Evolutionary conservation across 176 grass and related monocot genomes (phyloP), one percentile per base, ranked within the genome.

Genomic region (Chloris gayana): DNA sequence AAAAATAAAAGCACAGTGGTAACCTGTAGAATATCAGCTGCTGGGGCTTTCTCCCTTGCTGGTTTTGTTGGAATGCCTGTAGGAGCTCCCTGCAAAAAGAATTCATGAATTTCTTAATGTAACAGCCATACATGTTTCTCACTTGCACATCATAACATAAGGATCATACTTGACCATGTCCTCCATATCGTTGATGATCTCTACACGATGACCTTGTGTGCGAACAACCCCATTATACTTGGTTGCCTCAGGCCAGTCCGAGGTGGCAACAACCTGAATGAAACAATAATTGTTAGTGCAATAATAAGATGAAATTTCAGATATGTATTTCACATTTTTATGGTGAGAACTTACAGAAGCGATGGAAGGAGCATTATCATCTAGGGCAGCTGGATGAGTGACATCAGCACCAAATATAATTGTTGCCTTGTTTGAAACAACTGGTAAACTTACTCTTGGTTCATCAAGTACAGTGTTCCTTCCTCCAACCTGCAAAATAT

Each of bases 381-480:
- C 93, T 58, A 91, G 91, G 85, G 93, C 91, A 87, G 93, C 88
- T 35, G 93, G 93, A 87, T 97, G 93, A 12, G 93, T 97, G 70
- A 97, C 93, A 91, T 97, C 93, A 75, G 93, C 93, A 72, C 93
- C 93, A 93, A 97, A 97, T 87, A 97, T 97, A 70, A 97, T 97
- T n/a, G 93, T 97, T 37, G 93, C 59, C 15, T 61, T 72, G 1
- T 38, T 85, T 4, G 25, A 89, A 22, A 93, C 80, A 81, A 89
- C 30, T 0, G 88, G 91, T 39, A 93, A 85, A 60, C 87, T 82
- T 56, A 6, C 5, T 42, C 1, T 27, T 21, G 62, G 69, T 76
- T 93, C 37, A 17, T 56, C n/a, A 50, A 97, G 87, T 51, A 84
- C 86, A 4, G 84, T 67, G 44, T 97, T 97, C 63, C 86, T 88